These are phyloP conservation scores for Aspergillus alliaceus DNA, from an alignment of 2,329 filamentous ascomycete genomes.

Conservation along the genomic window DNA sequence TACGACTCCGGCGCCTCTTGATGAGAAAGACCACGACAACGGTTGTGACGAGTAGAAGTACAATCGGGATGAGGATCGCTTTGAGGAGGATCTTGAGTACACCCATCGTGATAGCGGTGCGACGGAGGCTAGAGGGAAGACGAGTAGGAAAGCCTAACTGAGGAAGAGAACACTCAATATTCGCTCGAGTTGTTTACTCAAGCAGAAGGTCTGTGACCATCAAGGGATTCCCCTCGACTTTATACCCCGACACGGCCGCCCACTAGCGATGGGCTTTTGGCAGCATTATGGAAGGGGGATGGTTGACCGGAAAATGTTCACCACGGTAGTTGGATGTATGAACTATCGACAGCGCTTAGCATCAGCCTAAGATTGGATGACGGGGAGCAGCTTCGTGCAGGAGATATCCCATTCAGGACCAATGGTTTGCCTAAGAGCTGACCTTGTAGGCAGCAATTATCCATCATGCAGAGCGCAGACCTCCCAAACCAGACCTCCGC, in stretches of 20 bases:
- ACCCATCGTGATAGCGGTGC: background rate
- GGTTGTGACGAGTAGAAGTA: background rate
- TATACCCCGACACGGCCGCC: no score
- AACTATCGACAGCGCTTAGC: background rate
- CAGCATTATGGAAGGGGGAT: background rate
- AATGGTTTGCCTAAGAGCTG: background rate
- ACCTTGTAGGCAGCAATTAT: background rate
- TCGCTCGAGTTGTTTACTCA: no score
- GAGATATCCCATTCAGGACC: background rate
- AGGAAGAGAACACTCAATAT: no score
- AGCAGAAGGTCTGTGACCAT: no score
- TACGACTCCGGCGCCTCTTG: background rate
- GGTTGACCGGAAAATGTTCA: background rate
- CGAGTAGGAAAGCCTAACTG: no score
- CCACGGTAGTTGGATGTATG: background rate
- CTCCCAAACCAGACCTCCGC: no score
- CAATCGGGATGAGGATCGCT: background rate
- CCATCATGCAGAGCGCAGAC: no score
- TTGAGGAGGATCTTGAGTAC: background rate
- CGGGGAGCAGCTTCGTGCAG: background rate
- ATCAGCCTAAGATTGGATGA: background rate
- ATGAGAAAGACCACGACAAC: background rate
- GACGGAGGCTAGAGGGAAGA: no score
- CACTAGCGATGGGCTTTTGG: no score
- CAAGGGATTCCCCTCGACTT: no score